Base-by-base conservation (phyloP, 225 moss, liverwort and hornwort species). In the Pleurozium schreberi region DNA sequence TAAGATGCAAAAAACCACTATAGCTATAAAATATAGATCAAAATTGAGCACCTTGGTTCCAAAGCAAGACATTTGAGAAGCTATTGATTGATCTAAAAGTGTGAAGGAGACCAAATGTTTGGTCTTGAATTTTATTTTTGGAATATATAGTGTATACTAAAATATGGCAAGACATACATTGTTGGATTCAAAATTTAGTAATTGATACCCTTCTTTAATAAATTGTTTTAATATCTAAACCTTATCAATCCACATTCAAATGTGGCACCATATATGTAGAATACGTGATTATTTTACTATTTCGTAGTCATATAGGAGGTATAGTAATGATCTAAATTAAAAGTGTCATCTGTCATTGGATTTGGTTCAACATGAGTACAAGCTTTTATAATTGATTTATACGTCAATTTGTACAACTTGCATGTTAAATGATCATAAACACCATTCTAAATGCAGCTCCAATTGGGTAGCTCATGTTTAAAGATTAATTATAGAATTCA, bases 81-180 rank as follows among this genome's bases (percentile, higher is more conserved):
- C 5, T 21, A 21, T 21, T 50, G 8, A 5, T 47, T 21, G 1
- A 19, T 0, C 19, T 75, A 19, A 19, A 47, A 8, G 0, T 11
- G 0, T 75, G 3, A 49, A 49, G 0, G 49, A 9, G 7, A 47
- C 1, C 1, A 2, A 2, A 45, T 45, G 5, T 31, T 18, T 0
- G 3, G 0, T 31, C 5, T 47, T 74, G 1, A 47, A 47, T 31
- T 47, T 47, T 47, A 74, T 1, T 74, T 6, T 47, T 47, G 4
- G 1, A 18, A 28, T 45, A 73, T 1, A 28, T 43, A 45, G 1
- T 30, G 31, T 47, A 1, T 31, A 74, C 30, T 18, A 47, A 31
- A 31, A 74, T 31, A 30, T 74, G 2, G 4, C 43, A 47, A 74
- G 30, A 19, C 11, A 33, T 49, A 49, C 4, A 33, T 0, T 49